Evolutionary conservation across 805 yeast genomes (phyloP).

Genomic region (Ogataea corticis): DNA sequence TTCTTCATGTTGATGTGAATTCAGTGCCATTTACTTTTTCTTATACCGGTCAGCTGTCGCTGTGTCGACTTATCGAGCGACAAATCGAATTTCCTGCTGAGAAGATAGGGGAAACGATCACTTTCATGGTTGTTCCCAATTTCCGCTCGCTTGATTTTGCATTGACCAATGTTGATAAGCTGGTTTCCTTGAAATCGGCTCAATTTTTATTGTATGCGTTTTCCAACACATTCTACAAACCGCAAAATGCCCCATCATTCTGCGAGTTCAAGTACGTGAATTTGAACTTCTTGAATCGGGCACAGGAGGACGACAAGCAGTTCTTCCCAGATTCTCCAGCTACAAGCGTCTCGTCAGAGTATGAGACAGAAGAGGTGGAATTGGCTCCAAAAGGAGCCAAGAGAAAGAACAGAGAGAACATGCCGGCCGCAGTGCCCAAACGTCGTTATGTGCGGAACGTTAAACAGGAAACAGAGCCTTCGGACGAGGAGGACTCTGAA

Average conservation of each 20-base stretch:
- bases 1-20: slow-evolving; percentile 15
- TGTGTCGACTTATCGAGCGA: slow-evolving; percentile 7
- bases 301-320: background rate
- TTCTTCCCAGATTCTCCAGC: background rate
- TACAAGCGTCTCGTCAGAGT: background rate
- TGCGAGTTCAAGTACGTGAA: slow-evolving; percentile 18
- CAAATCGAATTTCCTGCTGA: slow-evolving; percentile 10
- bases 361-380: background rate
- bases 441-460: background rate
- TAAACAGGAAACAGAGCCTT: background rate
- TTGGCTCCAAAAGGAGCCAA: background rate
- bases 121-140: slow-evolving; percentile 20
- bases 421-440: background rate
- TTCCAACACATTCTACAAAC: slow-evolving; percentile 23
- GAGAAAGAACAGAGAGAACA: background rate
- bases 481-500: slow-evolving; percentile 3
- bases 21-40: slow-evolving; percentile 15
- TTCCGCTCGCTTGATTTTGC: slow-evolving; percentile 13
- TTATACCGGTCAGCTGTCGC: slow-evolving; percentile 1
- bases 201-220: slow-evolving; percentile 16
- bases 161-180: slow-evolving; percentile 6
- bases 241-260: slow-evolving; percentile 13
- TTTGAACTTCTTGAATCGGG: slow-evolving; percentile 11
- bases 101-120: slow-evolving; percentile 2
- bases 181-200: background rate